Percentiles rank a stretch among this genome's conserved stretches.
These are phyloP conservation scores for Penicillium pancosmium DNA, from an alignment of 495 filamentous ascomycete genomes.

Conservation along the genomic window DNA sequence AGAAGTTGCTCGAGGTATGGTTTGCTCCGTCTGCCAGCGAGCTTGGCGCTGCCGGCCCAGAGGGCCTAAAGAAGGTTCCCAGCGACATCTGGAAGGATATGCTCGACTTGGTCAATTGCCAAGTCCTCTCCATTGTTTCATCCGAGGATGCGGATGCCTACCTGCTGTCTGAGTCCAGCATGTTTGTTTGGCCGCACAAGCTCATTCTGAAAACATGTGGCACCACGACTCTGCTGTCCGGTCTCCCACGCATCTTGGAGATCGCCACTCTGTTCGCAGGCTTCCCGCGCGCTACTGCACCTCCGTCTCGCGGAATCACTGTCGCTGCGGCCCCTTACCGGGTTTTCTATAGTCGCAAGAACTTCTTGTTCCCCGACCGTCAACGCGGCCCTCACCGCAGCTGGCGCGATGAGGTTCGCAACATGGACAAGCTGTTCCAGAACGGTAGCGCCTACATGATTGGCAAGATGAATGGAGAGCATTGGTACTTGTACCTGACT, in stretches of 20 bases:
- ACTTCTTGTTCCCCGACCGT: constrained; percentile 94
- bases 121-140: constrained; percentile 91
- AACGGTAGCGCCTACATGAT: constrained; percentile 99
- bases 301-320: constrained; percentile 55
- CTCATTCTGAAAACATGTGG: constrained; percentile 98
- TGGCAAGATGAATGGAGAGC: constrained; percentile 99
- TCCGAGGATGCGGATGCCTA: constrained; percentile 98
- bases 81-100: constrained; percentile 91
- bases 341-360: constrained; percentile 99
- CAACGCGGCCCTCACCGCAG: constrained; percentile 94
- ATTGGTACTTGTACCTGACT: constrained; percentile 98
- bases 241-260: constrained; percentile 84
- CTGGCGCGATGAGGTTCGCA: constrained; percentile 95
- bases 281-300: constrained; percentile 68
- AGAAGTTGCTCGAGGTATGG: constrained; percentile 99
- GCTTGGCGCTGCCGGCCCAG: constrained; percentile 66
- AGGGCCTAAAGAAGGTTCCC: constrained; percentile 84
- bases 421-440: constrained; percentile 84
- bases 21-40: constrained; percentile 83
- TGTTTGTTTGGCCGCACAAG: constrained; percentile 99
- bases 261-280: constrained; percentile 87
- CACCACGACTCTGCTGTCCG: constrained; percentile 90
- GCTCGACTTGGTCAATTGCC: constrained; percentile 97
- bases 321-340: constrained; percentile 86
- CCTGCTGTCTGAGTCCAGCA: constrained; percentile 94